A percentile compares a stretch with the other conserved stretches of the same genome.
Conservation (phyloP, 129 eudicot genomes). For the Centella asiatica region DNA sequence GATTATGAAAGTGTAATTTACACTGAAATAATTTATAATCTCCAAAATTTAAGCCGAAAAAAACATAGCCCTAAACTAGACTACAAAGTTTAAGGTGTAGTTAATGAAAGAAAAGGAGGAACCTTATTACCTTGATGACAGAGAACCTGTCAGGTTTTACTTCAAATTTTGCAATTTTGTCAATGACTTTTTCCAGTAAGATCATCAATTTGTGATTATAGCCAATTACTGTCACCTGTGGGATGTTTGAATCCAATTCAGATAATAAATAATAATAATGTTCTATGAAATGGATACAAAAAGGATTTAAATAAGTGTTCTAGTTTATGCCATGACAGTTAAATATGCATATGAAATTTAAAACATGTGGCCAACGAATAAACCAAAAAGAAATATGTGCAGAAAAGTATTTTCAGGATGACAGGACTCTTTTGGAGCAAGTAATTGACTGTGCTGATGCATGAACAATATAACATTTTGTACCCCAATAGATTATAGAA, state of each 20-base stretch:
- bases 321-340: too few relatives aligned
- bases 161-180: constrained; percentile 70
- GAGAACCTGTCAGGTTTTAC: constrained; percentile 86
- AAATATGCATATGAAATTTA: too few relatives aligned
- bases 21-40: too few relatives aligned
- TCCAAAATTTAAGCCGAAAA: too few relatives aligned
- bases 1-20: too few relatives aligned
- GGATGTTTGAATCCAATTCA: too few relatives aligned
- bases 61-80: neutral
- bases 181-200: constrained; percentile 66
- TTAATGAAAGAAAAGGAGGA: neutral
- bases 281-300: neutral
- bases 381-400: too few relatives aligned
- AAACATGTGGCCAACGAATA: too few relatives aligned
- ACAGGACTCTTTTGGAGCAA: neutral
- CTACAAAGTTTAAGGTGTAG: neutral
- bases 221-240: constrained; percentile 77
- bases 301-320: too few relatives aligned
- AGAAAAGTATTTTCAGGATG: too few relatives aligned
- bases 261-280: neutral
- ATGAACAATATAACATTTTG: neutral
- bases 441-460: neutral
- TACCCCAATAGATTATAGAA: neutral
- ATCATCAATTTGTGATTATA: constrained; percentile 80
- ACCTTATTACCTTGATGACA: constrained; percentile 69